Percentiles rank a stretch among this genome's conserved stretches.
Conservation (phyloP, 805 yeast genomes). For the Spathaspora girioi region DNA sequence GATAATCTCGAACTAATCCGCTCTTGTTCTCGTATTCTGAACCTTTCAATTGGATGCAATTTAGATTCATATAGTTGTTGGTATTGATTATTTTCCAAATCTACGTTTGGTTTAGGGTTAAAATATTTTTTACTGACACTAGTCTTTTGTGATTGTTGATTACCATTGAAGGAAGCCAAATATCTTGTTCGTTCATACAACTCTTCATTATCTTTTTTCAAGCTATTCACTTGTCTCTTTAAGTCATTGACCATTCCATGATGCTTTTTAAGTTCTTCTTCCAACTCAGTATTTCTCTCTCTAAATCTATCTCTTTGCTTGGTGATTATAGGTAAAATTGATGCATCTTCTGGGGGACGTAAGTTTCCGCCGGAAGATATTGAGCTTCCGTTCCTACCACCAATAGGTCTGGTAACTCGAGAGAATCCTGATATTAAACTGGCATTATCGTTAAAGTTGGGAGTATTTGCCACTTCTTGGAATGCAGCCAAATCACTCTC, state of each 20-base stretch:
- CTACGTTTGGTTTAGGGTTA: slow-evolving; percentile 33
- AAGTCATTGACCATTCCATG: slow-evolving; percentile 52
- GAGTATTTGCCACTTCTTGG: slow-evolving; percentile 32
- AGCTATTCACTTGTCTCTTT: slow-evolving; percentile 56
- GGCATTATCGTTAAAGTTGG: slow-evolving; percentile 56
- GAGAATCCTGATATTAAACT: slow-evolving; percentile 60
- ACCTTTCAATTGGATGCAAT: slow-evolving; percentile 78
- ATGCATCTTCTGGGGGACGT: slow-evolving; percentile 18
- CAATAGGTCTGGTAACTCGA: slow-evolving; percentile 18
- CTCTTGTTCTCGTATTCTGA: slow-evolving; percentile 73
- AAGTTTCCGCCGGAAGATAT: slow-evolving; percentile 16
- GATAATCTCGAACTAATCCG: slow-evolving; percentile 69
- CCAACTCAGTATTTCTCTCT: slow-evolving; percentile 76
- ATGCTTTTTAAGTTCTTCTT: slow-evolving; percentile 69
- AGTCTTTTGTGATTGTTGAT: slow-evolving; percentile 9
- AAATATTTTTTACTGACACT: slow-evolving; percentile 14
- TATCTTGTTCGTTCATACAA: slow-evolving; percentile 76
- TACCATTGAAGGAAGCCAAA: slow-evolving; percentile 45
- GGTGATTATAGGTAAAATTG: slow-evolving; percentile 80
- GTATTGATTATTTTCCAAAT: slow-evolving; percentile 56
- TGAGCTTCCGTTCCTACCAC: slow-evolving; percentile 25
- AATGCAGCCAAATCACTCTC: slow-evolving; percentile 70
- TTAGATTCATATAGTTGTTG: slow-evolving; percentile 68
- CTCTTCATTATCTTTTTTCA: slow-evolving; percentile 73
- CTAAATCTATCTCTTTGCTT: slow-evolving; percentile 94